Percentiles rank a stretch among this genome's conserved stretches.
Evolutionary conservation across 2,329 filamentous ascomycete species (phyloP).

Genomic region (Fusarium globosum): DNA sequence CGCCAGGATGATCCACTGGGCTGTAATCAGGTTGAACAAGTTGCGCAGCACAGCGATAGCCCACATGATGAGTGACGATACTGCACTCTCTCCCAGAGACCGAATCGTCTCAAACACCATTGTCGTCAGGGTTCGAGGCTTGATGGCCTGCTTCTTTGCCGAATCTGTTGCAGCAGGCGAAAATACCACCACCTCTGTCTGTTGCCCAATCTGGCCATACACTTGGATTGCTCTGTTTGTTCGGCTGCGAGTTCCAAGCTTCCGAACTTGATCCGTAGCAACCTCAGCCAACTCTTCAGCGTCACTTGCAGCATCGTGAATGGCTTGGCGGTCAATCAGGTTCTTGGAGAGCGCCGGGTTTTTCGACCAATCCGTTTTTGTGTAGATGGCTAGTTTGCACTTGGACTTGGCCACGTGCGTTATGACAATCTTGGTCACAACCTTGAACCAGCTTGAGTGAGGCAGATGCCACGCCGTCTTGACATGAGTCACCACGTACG

Average conservation of each 20-base stretch:
- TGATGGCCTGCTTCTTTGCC: constrained; percentile 68
- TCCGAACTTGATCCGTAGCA: constrained; percentile 80
- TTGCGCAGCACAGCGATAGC: constrained; percentile 73
- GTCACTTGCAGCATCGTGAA: constrained; percentile 78
- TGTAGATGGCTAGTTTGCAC: constrained; percentile 90
- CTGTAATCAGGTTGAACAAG: constrained; percentile 74
- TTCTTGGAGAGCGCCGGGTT: constrained; percentile 70
- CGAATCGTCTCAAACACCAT: constrained; percentile 78
- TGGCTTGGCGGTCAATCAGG: constrained; percentile 75
- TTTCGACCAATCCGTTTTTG: constrained; percentile 86
- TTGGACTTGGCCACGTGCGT: constrained; percentile 92
- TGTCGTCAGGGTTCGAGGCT: constrained; percentile 70
- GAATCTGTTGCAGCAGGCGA: constrained; percentile 61
- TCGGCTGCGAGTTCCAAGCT: constrained; percentile 76
- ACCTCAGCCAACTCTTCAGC: constrained; percentile 80
- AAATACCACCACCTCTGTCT: constrained; percentile 72
- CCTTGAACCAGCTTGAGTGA: constrained; percentile 79
- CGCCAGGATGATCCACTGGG: constrained; percentile 78
- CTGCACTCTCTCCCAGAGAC: constrained; percentile 79
- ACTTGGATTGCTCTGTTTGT: constrained; percentile 83
- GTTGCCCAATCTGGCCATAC: constrained; percentile 79
- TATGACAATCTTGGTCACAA: constrained; percentile 92
- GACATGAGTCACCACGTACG: constrained; percentile 71
- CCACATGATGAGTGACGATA: constrained; percentile 83
- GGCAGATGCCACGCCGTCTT: constrained; percentile 86